Base-by-base conservation (phyloP, 1,284 basidiomycete species). In the Ustilago hordei region DNA sequence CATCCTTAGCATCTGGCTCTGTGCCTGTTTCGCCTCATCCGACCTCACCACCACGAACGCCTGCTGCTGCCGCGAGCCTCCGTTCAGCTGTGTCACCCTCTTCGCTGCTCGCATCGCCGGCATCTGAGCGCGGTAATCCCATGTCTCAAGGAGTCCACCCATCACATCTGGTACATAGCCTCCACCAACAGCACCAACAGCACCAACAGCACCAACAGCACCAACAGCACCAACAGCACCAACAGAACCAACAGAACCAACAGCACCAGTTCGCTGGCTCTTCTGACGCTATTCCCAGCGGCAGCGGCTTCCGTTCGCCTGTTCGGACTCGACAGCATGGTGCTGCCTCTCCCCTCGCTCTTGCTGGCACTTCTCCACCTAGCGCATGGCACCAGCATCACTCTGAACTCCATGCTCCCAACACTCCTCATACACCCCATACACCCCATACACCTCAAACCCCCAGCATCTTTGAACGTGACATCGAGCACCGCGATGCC, bases 401-500 rank as follows among this genome's bases (percentile, higher is more conserved):
- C 34, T 15, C 56, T 41, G 61, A 64, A 4, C 52, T 64, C 8
- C 59, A 69, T 4, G 45, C 53, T 34, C 45, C 63, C 39, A 39
- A 58, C 55, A 65, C 69, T 15, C 55, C 64, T 35, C 63, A 59
- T 23, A 65, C 62, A n/a, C 55, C 68, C n/a, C 62, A 64, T 34
- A 60, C 62, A 3, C 43, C 70, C n/a, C 62, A 64, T 34, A 60
- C 62, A 3, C 43, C 70, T 3, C 64, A 58, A 41, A 55, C 69
- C 35, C 70, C 69, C 11, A 83, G 67, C 72, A 85, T 85, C 58
- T 85, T 85, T 68, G 84, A 85, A 65, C 70, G 84, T 23, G 81
- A 82, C 43, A 84, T 84, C 36, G 83, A 85, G 66, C 79, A 82
- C 47, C 71, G 78, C 19, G 79, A 83, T 57, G 82, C 81, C 4